Conservation (phyloP, 345 rosid genomes). For the Noccaea caerulescens region DNA sequence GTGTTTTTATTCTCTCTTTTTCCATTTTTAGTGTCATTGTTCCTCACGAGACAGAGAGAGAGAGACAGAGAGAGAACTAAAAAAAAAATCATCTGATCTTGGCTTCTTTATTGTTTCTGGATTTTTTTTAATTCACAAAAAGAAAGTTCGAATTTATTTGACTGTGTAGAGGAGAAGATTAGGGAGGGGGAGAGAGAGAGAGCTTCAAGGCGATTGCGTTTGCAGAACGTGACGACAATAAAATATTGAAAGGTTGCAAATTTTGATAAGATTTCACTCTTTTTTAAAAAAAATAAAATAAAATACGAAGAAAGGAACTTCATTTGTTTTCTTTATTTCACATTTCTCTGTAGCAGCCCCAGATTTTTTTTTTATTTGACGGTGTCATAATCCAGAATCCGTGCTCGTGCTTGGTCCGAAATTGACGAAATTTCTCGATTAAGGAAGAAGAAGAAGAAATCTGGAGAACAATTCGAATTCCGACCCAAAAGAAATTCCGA, state of each 20-base stretch:
- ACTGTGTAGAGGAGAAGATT: slow-evolving; percentile 36
- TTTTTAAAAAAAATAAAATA: too few species aligned
- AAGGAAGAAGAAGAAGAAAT: neutral
- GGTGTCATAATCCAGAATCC: slow-evolving; percentile 46
- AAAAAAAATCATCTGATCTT: neutral
- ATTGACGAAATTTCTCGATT: slow-evolving; percentile 39
- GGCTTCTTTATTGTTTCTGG: slow-evolving; percentile 26
- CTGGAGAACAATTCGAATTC: slow-evolving; percentile 1
- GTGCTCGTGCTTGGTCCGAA: slow-evolving; percentile 43
- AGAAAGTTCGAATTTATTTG: neutral
- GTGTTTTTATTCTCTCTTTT: slow-evolving; percentile 3
- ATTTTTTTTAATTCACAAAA: neutral
- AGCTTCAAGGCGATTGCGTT: slow-evolving; percentile 40
- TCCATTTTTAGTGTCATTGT: slow-evolving; percentile 26
- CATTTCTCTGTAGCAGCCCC: slow-evolving; percentile 16
- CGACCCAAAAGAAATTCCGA: neutral
- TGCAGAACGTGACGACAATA: slow-evolving; percentile 45
- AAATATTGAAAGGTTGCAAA: slow-evolving; percentile 35
- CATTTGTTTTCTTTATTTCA: neutral
- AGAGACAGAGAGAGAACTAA: neutral
- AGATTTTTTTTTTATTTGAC: slow-evolving; percentile 42
- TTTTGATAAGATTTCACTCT: slow-evolving; percentile 22
- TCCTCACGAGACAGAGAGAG: slow-evolving; percentile 20
- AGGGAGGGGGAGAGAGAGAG: neutral
- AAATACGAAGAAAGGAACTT: slow-evolving; percentile 9